Percentiles rank a stretch among this genome's conserved stretches.
Evolutionary conservation across 2,329 filamentous ascomycete species (phyloP).

Genomic region (Pseudofabraea citricarpa): DNA sequence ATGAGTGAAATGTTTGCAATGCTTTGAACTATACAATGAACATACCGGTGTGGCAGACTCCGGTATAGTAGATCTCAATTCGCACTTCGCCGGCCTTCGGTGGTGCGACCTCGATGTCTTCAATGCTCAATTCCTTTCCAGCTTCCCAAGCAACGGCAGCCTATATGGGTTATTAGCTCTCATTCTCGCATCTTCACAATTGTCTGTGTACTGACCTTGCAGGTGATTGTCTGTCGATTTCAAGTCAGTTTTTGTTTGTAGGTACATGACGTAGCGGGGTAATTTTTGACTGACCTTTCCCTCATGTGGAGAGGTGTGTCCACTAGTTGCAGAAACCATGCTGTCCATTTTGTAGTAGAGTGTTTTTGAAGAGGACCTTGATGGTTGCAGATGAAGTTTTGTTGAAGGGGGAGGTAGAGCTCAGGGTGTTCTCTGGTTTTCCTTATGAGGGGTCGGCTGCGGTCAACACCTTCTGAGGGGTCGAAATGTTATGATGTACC

Average conservation of each 20-base stretch:
- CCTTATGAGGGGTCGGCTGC: neutral
- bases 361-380: neutral
- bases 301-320: conserved; percentile 2
- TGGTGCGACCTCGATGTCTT: conserved; percentile 87
- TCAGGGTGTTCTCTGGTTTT: neutral
- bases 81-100: conserved; percentile 92
- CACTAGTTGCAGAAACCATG: conserved; percentile 3
- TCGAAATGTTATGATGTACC: no score
- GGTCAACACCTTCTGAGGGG: neutral
- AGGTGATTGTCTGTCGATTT: conserved; percentile 25
- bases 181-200: neutral
- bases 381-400: neutral
- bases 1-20: no score
- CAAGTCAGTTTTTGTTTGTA: neutral
- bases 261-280: neutral
- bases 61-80: conserved; percentile 95
- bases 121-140: conserved; percentile 80
- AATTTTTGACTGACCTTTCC: conserved; percentile 3
- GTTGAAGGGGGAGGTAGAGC: neutral
- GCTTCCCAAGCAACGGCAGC: conserved; percentile 97
- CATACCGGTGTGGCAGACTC: conserved; percentile 94
- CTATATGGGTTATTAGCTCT: conserved; percentile 32
- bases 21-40: conserved; percentile 20
- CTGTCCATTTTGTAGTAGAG: conserved; percentile 2
- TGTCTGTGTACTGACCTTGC: conserved; percentile 23